Evolutionary conservation across 2,329 filamentous ascomycete species (phyloP).

Genomic region (Fusarium marasasianum): DNA sequence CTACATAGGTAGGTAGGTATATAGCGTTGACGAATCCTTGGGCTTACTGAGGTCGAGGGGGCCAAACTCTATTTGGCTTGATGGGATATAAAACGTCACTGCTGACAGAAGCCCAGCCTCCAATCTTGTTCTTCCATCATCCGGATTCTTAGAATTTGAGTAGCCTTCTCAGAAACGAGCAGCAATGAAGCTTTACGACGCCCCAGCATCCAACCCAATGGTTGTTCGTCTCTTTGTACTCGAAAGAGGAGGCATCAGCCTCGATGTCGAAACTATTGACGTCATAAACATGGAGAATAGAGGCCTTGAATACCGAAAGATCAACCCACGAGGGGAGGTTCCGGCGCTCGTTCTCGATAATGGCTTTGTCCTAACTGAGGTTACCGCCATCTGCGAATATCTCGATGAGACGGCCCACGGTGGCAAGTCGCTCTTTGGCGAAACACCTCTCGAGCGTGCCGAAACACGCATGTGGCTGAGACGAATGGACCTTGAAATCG

Average conservation of each 20-base stretch:
- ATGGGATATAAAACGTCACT: neutral
- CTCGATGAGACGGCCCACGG: neutral
- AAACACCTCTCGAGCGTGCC: neutral
- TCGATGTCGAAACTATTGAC: constrained; percentile 15
- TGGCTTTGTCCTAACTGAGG: neutral
- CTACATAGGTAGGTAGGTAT: no score
- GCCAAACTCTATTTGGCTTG: neutral
- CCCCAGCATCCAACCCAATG: constrained; percentile 4
- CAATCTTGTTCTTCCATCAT: neutral
- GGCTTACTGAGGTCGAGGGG: neutral
- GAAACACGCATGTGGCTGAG: constrained; percentile 8
- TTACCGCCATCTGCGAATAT: constrained; percentile 5
- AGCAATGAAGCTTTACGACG: constrained; percentile 17
- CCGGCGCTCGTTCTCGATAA: neutral
- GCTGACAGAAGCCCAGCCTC: neutral
- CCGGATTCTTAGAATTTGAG: rapidly evolving
- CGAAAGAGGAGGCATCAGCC: constrained; percentile 12
- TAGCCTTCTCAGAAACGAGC: neutral
- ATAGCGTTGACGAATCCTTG: neutral
- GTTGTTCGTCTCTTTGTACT: constrained; percentile 25
- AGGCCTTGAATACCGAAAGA: constrained; percentile 4
- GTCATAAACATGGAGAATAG: constrained; percentile 24
- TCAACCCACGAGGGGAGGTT: constrained; percentile 17
- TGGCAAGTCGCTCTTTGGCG: neutral
- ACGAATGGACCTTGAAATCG: constrained; percentile 4